Evolutionary conservation across 2,329 filamentous ascomycete genomes (phyloP).

Genomic region (Arthrobotrys entomopaga): DNA sequence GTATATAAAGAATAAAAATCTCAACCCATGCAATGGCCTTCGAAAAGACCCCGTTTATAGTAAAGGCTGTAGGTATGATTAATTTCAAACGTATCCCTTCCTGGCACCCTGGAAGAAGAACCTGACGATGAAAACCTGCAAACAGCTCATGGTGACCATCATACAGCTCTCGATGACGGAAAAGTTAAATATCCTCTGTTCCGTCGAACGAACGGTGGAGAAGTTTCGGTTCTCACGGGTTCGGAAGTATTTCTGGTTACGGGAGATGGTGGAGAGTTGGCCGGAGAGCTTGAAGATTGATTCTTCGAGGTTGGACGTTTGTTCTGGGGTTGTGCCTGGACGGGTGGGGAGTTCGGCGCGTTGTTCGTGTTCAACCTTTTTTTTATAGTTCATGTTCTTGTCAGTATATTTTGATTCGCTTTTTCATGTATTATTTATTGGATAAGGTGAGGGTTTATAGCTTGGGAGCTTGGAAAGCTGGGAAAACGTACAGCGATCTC

Average conservation of each 20-base stretch:
- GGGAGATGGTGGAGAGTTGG: slow-evolving; percentile 89
- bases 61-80: neutral
- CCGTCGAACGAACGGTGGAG: slow-evolving; percentile 95
- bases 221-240: slow-evolving; percentile 99
- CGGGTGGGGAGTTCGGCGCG: slow-evolving; percentile 85
- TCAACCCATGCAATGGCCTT: no score
- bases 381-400: slow-evolving; percentile 41
- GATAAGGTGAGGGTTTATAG: neutral
- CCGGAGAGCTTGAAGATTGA: slow-evolving; percentile 94
- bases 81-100: slow-evolving; percentile 57
- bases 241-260: slow-evolving; percentile 99
- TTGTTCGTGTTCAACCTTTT: slow-evolving; percentile 87
- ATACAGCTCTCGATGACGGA: slow-evolving; percentile 90
- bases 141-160: slow-evolving; percentile 91
- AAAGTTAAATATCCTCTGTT: slow-evolving; percentile 96
- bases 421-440: slow-evolving; percentile 57
- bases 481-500: slow-evolving; percentile 77
- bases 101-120: slow-evolving; percentile 90
- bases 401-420: slow-evolving; percentile 21
- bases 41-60: no score
- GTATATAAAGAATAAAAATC: no score
- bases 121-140: slow-evolving; percentile 96
- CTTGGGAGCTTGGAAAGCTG: neutral
- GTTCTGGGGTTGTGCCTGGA: slow-evolving; percentile 86
- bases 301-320: slow-evolving; percentile 88